Evolutionary conservation across 2,329 filamentous ascomycete genomes (phyloP), one percentile per base, ranked within the genome.

Genomic region (Penicillium sp.): DNA sequence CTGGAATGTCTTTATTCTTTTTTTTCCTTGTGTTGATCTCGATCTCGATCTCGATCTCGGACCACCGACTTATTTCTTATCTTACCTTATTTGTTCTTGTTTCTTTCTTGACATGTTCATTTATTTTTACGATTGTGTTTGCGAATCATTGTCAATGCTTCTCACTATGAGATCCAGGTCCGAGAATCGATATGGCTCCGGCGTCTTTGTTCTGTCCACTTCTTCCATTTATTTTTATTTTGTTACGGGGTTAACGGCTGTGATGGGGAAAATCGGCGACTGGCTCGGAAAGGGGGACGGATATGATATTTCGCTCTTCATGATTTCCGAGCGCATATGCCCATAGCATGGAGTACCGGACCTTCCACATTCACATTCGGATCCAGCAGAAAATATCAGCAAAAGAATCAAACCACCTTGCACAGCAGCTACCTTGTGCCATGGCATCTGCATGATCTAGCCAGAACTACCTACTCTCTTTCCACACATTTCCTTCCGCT

Each of bases 1-100:
- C 58, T 58, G 50, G 38, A 57, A 50, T 62, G 63, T 63, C 45
- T 49, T 59, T 65, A 62, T 49, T 51, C 42, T 22, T 53, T 48
- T 47, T 53, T 35, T 56, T 60, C 40, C 37, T 53, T 51, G 33
- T 47, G 22, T 44, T 43, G 33, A 53, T 59, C 41, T 58, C 51
- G 51, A 50, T 33, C 22, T 22, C 4, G 22, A 22, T 30, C 17
- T 43, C 28, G 37, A 44, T 50, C 48, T 44, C 48, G 48, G 48
- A 44, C 28, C 19, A 5, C 30, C 30, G 14, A 50, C 37, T 59
- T 64, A 61, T 49, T 53, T 43, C 45, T 41, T 53, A 49, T 58
- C 46, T 59, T 61, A 43, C 28, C 17, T 50, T 50, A 43, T 58
- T 50, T 48, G 58, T 55, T 59, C 55, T 53, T 54, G 31, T 43